These are phyloP conservation scores for Sophora flavescens DNA, from an alignment of 306 rosid species.

Conservation along the genomic window DNA sequence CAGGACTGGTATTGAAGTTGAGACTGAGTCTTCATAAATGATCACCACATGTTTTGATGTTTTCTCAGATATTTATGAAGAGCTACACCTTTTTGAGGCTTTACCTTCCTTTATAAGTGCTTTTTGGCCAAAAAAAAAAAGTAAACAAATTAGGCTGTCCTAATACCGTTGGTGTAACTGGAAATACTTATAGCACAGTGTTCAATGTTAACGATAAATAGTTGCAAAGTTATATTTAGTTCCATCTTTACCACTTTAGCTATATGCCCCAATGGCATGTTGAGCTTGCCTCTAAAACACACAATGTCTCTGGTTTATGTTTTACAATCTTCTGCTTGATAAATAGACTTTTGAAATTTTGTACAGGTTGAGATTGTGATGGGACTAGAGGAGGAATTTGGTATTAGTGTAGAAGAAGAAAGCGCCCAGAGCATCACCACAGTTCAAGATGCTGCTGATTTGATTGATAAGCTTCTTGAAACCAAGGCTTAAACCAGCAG, in stretches of 20 bases:
- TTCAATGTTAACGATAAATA: background rate
- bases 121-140: slow-evolving; percentile 8
- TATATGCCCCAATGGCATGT: background rate
- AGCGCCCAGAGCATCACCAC: slow-evolving; percentile 91
- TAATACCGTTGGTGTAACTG: background rate
- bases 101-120: background rate
- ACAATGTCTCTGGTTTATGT: background rate
- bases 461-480: slow-evolving; percentile 76
- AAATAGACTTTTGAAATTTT: slow-evolving; percentile 6
- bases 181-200: background rate
- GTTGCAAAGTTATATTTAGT: background rate
- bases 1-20: background rate
- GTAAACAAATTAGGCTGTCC: too few species aligned
- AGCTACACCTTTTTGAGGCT: background rate
- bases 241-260: background rate
- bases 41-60: background rate
- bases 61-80: background rate
- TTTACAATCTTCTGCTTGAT: slow-evolving; percentile 27
- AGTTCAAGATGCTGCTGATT: slow-evolving; percentile 94
- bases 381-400: slow-evolving; percentile 95
- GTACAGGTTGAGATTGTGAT: slow-evolving; percentile 94
- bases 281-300: background rate
- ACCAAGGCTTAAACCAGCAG: slow-evolving; percentile 52
- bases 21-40: background rate
- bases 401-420: slow-evolving; percentile 80